Conservation (phyloP, 2,329 filamentous ascomycete species). For the Nemania abortiva region DNA sequence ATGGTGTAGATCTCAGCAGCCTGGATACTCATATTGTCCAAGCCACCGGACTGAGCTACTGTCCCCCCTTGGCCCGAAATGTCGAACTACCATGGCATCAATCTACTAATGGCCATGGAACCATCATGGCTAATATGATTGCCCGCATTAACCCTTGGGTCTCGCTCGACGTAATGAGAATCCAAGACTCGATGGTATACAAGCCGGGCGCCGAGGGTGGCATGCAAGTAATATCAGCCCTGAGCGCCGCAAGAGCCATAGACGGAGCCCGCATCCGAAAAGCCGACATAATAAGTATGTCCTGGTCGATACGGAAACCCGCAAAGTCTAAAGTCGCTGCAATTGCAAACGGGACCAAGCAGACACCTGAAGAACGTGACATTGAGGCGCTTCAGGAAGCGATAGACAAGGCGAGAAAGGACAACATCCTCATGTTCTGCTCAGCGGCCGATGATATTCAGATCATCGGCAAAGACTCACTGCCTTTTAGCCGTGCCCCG, state of each 20-base stretch:
- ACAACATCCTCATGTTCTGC: background rate
- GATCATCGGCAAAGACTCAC: background rate
- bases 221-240: background rate
- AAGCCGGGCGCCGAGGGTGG: background rate
- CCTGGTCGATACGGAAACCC: background rate
- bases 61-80: background rate
- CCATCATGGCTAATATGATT: slow-evolving; percentile 14
- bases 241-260: background rate
- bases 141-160: slow-evolving; percentile 15
- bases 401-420: background rate
- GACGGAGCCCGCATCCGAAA: background rate
- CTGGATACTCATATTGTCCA: background rate
- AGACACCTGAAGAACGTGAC: background rate
- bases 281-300: background rate
- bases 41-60: background rate
- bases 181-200: background rate
- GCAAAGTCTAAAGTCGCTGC: background rate
- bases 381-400: background rate
- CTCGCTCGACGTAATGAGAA: background rate
- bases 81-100: slow-evolving; percentile 1
- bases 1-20: background rate
- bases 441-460: background rate
- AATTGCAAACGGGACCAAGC: background rate
- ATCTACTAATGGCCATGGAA: slow-evolving; percentile 10
- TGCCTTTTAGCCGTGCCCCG: background rate